Evolutionary conservation across 169 alveolate genomes (phyloP), one percentile per base, ranked within the genome.

Genomic region (Ichthyophthirius multifiliis): DNA sequence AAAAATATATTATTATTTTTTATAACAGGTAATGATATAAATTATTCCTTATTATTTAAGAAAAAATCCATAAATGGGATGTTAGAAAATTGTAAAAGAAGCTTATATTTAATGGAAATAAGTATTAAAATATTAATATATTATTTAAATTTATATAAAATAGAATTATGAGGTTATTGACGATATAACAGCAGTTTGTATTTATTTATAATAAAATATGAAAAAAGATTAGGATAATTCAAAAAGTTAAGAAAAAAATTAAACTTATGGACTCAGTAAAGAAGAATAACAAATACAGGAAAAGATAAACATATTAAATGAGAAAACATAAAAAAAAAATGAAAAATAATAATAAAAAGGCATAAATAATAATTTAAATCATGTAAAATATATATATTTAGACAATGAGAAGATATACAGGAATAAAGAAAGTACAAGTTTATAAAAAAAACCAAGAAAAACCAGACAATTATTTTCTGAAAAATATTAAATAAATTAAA

Each of bases 141-240:
- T 20, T 12, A 0, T 3, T 27, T 55, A 27, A 4, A 20, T 15
- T 55, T 10, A 9, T 41, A 15, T 13, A 18, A 23, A 75, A 43
- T 47, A 76, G 76, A 82, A 87, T 18, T 86, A 86, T 32, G 88
- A 79, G 12, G 85, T 82, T 12, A 65, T 86, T 37, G 92, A 86
- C 55, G 92, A 86, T 63, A 86, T 86, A 20, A 86, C 92, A 30
- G 62, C 47, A 7, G 45, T 86, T 15, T 63, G 75, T 5, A 43
- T 81, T 35, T 82, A 75, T 73, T 41, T 86, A 0, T 18, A 76
- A 37, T 18, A 55, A 27, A 27, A 16, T 2, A 55, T 27, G 31
- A 20, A 55, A 55, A 55, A 23, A 12, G 71, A 55, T 2, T 27
- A 55, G 18, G 71, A 55, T 15, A 18, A 55, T 34, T 55, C 13